These are phyloP conservation scores for Ophiorrhiza pumila DNA, from an alignment of 257 asterid genomes.

Conservation along the genomic window DNA sequence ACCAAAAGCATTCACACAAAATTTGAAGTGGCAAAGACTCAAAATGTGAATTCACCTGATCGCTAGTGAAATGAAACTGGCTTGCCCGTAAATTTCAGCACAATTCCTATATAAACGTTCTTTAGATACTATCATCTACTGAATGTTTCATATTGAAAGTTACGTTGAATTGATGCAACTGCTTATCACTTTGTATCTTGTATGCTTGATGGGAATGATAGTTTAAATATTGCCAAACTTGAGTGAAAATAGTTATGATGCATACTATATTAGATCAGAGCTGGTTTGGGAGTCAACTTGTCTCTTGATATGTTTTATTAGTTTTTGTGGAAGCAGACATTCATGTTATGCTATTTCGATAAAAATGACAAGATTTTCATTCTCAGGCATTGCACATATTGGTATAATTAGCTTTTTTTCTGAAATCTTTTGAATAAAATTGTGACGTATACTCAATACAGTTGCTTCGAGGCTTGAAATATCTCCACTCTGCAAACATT, in stretches of 20 bases:
- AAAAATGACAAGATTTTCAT: neutral
- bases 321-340: neutral
- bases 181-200: neutral
- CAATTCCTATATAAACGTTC: neutral
- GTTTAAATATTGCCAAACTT: neutral
- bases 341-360: neutral
- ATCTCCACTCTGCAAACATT: constrained; percentile 28
- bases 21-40: neutral
- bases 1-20: too few relatives aligned
- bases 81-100: neutral
- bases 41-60: neutral
- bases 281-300: neutral
- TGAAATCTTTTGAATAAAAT: neutral
- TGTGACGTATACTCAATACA: constrained; percentile 6
- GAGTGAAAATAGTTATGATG: too few relatives aligned
- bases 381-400: neutral
- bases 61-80: neutral
- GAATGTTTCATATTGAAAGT: neutral
- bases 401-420: neutral
- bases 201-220: neutral
- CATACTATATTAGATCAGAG: neutral
- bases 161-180: neutral
- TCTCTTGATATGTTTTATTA: neutral
- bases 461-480: constrained; percentile 31
- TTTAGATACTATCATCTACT: neutral